Evolutionary conservation across 352 stramenopile genomes (phyloP).

Genomic region (Nothophytophthora sp.): DNA sequence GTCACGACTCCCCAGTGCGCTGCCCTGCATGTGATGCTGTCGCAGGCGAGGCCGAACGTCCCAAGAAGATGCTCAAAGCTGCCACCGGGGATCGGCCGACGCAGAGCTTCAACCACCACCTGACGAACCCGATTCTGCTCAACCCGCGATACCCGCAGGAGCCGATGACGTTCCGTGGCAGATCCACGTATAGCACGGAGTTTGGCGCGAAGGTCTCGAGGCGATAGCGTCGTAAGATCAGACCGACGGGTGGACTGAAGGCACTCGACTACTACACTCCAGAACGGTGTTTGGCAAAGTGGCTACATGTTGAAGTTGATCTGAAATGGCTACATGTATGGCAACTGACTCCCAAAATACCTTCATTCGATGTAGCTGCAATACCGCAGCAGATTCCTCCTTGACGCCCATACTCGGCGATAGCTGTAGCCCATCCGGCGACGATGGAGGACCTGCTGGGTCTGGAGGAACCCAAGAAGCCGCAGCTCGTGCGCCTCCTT

Average conservation of each 20-base stretch:
- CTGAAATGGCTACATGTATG: neutral
- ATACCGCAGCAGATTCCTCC: no score
- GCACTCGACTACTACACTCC: neutral
- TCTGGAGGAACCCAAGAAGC: constrained; percentile 29
- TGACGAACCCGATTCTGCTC: constrained; percentile 49
- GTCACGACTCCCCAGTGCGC: neutral
- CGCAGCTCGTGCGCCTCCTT: constrained; percentile 51
- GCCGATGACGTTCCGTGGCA: constrained; percentile 34
- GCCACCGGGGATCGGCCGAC: no score
- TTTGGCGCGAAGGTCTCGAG: constrained; percentile 27
- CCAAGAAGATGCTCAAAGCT: constrained; percentile 13
- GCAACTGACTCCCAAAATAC: neutral
- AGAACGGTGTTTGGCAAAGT: neutral
- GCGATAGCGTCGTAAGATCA: constrained; percentile 40
- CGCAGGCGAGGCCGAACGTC: constrained; percentile 9
- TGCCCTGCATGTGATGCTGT: constrained; percentile 8
- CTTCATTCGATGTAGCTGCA: no score
- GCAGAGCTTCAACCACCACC: constrained; percentile 8
- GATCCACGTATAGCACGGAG: constrained; percentile 40
- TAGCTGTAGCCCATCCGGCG: constrained; percentile 1
- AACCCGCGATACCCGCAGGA: constrained; percentile 52
- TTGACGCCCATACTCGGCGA: neutral
- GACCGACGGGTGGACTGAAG: no score
- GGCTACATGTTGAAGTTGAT: no score
- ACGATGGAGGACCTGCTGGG: constrained; percentile 16